Conservation (phyloP, 208 protist species). For the Crithidia sp. region DNA sequence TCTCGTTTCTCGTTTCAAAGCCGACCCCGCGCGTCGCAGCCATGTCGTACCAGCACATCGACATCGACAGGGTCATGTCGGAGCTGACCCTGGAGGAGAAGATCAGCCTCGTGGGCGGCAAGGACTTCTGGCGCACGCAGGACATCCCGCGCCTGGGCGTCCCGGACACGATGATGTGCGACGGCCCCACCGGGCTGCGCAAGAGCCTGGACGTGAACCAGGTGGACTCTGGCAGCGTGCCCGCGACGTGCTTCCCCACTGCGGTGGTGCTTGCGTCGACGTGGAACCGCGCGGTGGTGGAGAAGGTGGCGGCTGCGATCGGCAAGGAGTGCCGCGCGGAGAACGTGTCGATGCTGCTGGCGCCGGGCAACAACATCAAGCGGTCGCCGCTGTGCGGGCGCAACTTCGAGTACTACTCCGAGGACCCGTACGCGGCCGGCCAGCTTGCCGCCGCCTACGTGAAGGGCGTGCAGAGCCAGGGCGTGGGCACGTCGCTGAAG, state of each 20-base stretch:
- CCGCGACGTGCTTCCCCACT: conserved; percentile 21
- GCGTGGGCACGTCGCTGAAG: conserved; percentile 40
- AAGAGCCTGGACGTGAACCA: conserved; percentile 1
- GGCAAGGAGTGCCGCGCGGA: conserved; percentile 20
- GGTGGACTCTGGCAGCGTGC: not conserved
- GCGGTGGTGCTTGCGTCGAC: conserved; percentile 16
- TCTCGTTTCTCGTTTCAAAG: no score
- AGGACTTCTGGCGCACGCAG: conserved; percentile 12
- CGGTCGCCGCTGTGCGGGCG: conserved; percentile 38
- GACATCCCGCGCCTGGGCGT: conserved; percentile 19
- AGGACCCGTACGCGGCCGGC: conserved; percentile 36
- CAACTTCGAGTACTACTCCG: conserved; percentile 58
- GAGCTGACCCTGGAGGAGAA: conserved; percentile 34
- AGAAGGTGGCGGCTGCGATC: not conserved
- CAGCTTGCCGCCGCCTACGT: conserved; percentile 20
- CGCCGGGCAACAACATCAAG: conserved; percentile 27
- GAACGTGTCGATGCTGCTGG: conserved; percentile 18
- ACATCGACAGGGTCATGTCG: conserved; percentile 19
- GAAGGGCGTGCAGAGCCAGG: conserved; percentile 36
- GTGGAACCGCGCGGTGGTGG: conserved; percentile 20
- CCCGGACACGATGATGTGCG: conserved; percentile 4
- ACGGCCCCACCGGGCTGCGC: conserved; percentile 20
- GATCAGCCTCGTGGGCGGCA: conserved; percentile 22
- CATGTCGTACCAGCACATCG: conserved; percentile 11
- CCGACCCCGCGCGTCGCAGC: not conserved